These are phyloP conservation scores for Fusarium sp. DNA, from an alignment of 2,329 filamentous ascomycete genomes.

Conservation along the genomic window DNA sequence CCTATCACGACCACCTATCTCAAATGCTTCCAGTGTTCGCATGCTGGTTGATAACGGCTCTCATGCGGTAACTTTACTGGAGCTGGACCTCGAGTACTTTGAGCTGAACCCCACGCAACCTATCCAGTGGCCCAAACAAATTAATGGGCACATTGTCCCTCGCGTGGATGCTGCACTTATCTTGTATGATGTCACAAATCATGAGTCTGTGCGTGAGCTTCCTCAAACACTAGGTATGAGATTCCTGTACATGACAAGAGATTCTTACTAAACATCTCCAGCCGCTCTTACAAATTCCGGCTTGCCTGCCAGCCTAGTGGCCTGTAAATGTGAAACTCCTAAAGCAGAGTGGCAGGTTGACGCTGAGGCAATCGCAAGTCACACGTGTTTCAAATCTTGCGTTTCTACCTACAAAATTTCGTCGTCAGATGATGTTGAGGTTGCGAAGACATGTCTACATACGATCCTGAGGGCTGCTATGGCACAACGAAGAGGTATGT, in stretches of 20 bases:
- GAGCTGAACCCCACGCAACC: constrained; percentile 67
- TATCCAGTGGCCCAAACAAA: constrained; percentile 74
- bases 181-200: constrained; percentile 87
- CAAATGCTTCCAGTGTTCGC: constrained; percentile 66
- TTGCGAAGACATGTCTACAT: constrained; percentile 79
- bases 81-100: constrained; percentile 74
- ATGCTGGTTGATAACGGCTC: constrained; percentile 68
- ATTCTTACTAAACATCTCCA: constrained; percentile 50
- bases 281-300: constrained; percentile 78
- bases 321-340: constrained; percentile 88
- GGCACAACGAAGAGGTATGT: constrained; percentile 71
- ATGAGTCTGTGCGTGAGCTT: constrained; percentile 78
- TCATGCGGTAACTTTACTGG: constrained; percentile 70
- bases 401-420: constrained; percentile 81
- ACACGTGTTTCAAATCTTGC: constrained; percentile 74
- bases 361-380: constrained; percentile 69
- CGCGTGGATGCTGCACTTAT: constrained; percentile 85
- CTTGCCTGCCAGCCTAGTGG: constrained; percentile 83
- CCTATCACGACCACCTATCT: constrained; percentile 62
- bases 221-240: constrained; percentile 78
- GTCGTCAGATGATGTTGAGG: constrained; percentile 72
- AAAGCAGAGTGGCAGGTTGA: constrained; percentile 77
- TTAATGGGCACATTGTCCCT: constrained; percentile 77
- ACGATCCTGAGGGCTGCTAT: constrained; percentile 79
- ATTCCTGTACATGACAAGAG: background rate